Evolutionary conservation across 352 stramenopile species (phyloP).

Genomic region (Phytophthora hibernalis): DNA sequence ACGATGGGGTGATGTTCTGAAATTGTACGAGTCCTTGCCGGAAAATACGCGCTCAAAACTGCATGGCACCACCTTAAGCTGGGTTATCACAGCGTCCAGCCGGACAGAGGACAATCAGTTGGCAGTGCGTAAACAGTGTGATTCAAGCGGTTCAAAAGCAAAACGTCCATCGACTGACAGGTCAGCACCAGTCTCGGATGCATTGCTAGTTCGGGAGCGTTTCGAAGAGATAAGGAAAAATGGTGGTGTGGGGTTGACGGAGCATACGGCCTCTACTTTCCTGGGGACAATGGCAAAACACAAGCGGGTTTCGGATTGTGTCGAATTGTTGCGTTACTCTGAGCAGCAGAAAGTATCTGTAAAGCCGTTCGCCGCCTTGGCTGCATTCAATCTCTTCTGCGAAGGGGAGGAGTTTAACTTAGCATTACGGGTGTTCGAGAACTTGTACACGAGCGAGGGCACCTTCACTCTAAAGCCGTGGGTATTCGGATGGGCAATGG

Average conservation of each 20-base stretch:
- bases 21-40: conserved; percentile 14
- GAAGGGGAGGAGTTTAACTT: conserved; percentile 56
- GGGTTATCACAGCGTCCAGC: conserved; percentile 4
- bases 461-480: conserved; percentile 63
- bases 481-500: conserved; percentile 77
- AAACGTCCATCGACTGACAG: not conserved
- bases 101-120: not conserved
- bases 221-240: conserved; percentile 10
- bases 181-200: not conserved
- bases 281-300: conserved; percentile 9
- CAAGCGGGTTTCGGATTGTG: conserved; percentile 8
- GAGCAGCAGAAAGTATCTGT: conserved; percentile 6
- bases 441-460: conserved; percentile 73
- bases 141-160: not conserved
- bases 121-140: not conserved
- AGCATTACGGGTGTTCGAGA: conserved; percentile 70
- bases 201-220: not conserved
- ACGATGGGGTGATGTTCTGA: conserved; percentile 8
- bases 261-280: not conserved
- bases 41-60: not conserved
- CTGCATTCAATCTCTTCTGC: conserved; percentile 33
- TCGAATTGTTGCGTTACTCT: conserved; percentile 18
- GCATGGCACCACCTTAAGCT: not conserved
- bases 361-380: not conserved
- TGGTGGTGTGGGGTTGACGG: conserved; percentile 2